Base-by-base conservation (phyloP, 2,329 filamentous ascomycete species). In the Endothia cerciana region DNA sequence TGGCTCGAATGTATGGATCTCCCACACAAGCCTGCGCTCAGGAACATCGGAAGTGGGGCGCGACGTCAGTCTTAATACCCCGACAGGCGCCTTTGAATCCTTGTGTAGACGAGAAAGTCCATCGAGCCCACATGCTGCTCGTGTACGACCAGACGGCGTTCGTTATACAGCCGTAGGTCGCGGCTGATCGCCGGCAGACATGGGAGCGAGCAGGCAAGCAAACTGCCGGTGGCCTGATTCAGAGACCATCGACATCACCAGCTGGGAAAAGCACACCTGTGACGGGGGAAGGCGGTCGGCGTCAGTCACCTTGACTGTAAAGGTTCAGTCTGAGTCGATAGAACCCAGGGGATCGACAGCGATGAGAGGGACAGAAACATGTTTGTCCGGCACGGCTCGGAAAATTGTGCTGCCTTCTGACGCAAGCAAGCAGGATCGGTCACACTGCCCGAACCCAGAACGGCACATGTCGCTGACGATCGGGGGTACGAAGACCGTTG, bases 351-450 rank as follows among this genome's bases (percentile, higher is more conserved):
- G 25, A 33, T 17, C 19, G 15, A n/a, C 47, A 51, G 11, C 28
- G 47, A 30, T 22, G 28, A 43, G 25, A 47, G 28, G 25, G 25
- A 45, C 19, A 47, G 25, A 41, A n/a, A 33, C 41, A 30, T 47
- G 51, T 36, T 58, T 41, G 36, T n/a, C 19, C 53, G 17, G 33
- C 30, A 28, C 57, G 17, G 15, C 57, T 60, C 57, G 40, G 57
- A n/a, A 45, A 33, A 13, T 28, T 28, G 19, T 45, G 38, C n/a
- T 5, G 17, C 25, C 4, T 30, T 11, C 40, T 30, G 57, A 36
- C 25, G 10, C 25, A 15, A 45, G 25, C 17, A 15, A 40, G 53
- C 19, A 40, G 53, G 33, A 15, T 13, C 13, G 53, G 36, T 41
- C n/a, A 58, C 36, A 58, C n/a, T 58, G 36, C 13, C 11, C 55